Conservation (phyloP, 768 basidiomycete genomes). For the Boletellus sp. region DNA sequence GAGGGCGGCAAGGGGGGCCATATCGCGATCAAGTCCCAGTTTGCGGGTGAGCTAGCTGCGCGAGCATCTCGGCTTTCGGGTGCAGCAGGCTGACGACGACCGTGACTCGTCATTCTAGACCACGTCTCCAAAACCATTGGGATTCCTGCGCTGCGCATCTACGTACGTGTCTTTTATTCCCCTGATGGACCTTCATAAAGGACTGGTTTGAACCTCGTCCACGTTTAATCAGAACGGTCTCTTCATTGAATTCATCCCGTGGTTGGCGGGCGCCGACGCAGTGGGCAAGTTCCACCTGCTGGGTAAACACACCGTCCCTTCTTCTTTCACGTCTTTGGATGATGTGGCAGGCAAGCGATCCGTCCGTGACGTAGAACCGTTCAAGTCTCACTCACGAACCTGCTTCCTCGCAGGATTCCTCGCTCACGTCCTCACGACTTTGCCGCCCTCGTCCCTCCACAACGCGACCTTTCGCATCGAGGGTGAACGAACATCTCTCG, state of each 20-base stretch:
- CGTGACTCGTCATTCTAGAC: slow-evolving; percentile 13
- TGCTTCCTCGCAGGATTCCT: slow-evolving; percentile 29
- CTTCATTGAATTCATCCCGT: slow-evolving; percentile 32
- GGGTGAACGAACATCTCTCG: slow-evolving; percentile 31
- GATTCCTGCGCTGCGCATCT: slow-evolving; percentile 31
- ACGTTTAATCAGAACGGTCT: slow-evolving; percentile 28
- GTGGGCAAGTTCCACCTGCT: slow-evolving; percentile 30
- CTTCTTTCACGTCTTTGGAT: slow-evolving; percentile 31
- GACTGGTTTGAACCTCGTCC: not conserved
- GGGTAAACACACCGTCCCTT: slow-evolving; percentile 29
- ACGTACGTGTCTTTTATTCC: slow-evolving; percentile 19
- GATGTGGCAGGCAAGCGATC: slow-evolving; percentile 33
- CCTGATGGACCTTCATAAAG: not conserved
- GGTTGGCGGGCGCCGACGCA: slow-evolving; percentile 23
- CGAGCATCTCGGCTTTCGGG: not conserved
- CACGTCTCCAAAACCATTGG: slow-evolving; percentile 26
- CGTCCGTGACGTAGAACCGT: not conserved
- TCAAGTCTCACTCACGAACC: slow-evolving; percentile 1
- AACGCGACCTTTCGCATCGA: slow-evolving; percentile 35
- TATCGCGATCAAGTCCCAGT: slow-evolving; percentile 23
- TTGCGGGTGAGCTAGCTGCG: slow-evolving; percentile 27
- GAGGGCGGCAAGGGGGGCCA: slow-evolving; percentile 29
- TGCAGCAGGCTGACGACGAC: not conserved
- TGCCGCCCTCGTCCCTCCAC: slow-evolving; percentile 24
- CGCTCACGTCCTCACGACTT: slow-evolving; percentile 32